Evolutionary conservation across 2,329 filamentous ascomycete genomes (phyloP), one percentile per base, ranked within the genome.

Genomic region (Emericellopsis atlantica): DNA sequence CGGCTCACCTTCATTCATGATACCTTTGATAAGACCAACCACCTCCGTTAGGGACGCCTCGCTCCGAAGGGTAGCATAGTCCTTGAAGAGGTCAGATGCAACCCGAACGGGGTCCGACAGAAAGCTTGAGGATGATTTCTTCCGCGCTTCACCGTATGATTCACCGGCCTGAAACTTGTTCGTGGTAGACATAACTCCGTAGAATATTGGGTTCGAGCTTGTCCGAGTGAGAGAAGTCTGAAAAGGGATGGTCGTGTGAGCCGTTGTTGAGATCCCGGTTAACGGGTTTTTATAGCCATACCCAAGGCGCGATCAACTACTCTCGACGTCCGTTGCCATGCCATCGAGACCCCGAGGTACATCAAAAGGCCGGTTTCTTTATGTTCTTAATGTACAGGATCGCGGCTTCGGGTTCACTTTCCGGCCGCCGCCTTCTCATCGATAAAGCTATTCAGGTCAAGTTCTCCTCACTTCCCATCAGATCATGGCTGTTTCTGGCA

Each of bases 1-100:
- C 7, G 67, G 66, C 34, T 72, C 61, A 3, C 72, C 72, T n/a
- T 66, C 65, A 2, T 51, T 41, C 5, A 42, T 46, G 12, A 61
- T 40, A 29, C 51, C 50, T 15, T 59, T 55, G 35, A 64, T 48
- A 23, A 64, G 54, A 5, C 42, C 49, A 5, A 49, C 46, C 11
- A 64, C 42, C 38, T 64, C 49, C 5, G 47, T 33, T 12, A 50
- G 33, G 21, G 53, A 53, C 1, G 48, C 53, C 40, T 58, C 51
- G 35, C 49, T 50, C 4, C 50, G 46, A 31, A 60, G 39, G 11
- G 51, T 53, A 23, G 41, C 40, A 40, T 46, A 53, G 38, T 61
- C 55, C 37, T 53, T 61, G 36, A 62, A 37, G 12, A 62, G 40
- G 18, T 56, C 53, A 22, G 48, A 46, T 24, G 58, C 59, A 21